These are phyloP conservation scores for Pseudozyma hubeiensis DNA, from an alignment of 1,284 basidiomycete genomes.

Conservation along the genomic window DNA sequence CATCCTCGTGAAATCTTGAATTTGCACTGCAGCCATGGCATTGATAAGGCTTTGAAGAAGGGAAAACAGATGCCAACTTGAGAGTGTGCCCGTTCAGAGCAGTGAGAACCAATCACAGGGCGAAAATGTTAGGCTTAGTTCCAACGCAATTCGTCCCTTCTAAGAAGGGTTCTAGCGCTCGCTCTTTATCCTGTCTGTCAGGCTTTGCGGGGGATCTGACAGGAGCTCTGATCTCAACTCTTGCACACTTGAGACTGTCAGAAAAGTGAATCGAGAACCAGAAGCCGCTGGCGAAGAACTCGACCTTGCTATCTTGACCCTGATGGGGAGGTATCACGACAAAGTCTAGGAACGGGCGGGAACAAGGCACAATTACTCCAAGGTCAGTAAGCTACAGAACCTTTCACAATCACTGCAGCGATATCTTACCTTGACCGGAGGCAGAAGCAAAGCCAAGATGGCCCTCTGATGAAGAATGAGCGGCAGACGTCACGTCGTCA, in stretches of 20 bases:
- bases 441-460: constrained; percentile 24
- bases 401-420: too few species aligned
- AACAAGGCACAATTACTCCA: too few species aligned
- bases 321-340: constrained; percentile 20
- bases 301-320: constrained; percentile 17
- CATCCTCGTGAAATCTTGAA: neutral
- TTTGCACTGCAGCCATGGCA: too few species aligned
- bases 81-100: too few species aligned
- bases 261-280: constrained; percentile 20
- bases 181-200: constrained; percentile 15
- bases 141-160: constrained; percentile 7
- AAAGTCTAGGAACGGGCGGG: constrained; percentile 8
- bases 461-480: constrained; percentile 12
- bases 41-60: too few species aligned
- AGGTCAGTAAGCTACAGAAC: too few species aligned
- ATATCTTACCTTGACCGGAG: constrained; percentile 25
- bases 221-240: constrained; percentile 15
- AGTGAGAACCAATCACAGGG: too few species aligned
- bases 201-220: neutral
- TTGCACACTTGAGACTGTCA: constrained; percentile 6
- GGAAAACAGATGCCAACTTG: too few species aligned
- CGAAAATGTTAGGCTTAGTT: neutral
- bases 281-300: constrained; percentile 25
- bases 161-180: constrained; percentile 20
- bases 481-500: constrained; percentile 19